Conservation (phyloP, 2,329 filamentous ascomycete genomes). For the Trichoderma endophyticum region DNA sequence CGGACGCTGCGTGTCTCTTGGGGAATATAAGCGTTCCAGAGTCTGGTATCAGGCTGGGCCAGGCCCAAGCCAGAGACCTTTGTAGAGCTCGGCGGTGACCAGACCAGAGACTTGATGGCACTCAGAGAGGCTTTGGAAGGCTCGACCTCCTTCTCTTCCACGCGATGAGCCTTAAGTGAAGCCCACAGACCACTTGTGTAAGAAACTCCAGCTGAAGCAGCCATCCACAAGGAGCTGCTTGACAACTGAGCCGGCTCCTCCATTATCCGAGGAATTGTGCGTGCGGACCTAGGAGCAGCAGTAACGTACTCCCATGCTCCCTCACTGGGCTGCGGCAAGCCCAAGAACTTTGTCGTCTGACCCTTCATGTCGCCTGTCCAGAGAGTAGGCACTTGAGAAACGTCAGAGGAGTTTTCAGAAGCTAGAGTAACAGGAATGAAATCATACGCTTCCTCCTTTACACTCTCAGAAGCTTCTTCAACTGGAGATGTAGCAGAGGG, state of each 20-base stretch:
- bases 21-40: conserved; percentile 9
- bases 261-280: conserved; percentile 15
- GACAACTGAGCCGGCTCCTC: not conserved
- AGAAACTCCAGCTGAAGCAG: not conserved
- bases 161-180: not conserved
- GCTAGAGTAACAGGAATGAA: not conserved
- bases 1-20: not conserved
- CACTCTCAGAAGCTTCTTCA: not conserved
- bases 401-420: not conserved
- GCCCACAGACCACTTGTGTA: not conserved
- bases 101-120: not conserved
- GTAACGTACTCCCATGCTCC: conserved; percentile 35
- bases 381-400: not conserved
- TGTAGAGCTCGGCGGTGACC: not conserved
- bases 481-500: not conserved
- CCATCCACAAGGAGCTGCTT: not conserved
- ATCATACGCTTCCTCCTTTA: not conserved
- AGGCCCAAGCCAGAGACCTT: not conserved
- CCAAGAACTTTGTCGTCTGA: conserved; percentile 8
- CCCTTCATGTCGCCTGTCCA: not conserved
- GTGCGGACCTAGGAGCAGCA: not conserved
- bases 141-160: not conserved
- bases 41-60: not conserved
- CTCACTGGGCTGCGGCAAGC: conserved; percentile 37
- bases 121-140: not conserved